A percentile compares a stretch with the other conserved stretches of the same genome.
Evolutionary conservation across 805 yeast genomes (phyloP).

Genomic region (Spathaspora arborariae): DNA sequence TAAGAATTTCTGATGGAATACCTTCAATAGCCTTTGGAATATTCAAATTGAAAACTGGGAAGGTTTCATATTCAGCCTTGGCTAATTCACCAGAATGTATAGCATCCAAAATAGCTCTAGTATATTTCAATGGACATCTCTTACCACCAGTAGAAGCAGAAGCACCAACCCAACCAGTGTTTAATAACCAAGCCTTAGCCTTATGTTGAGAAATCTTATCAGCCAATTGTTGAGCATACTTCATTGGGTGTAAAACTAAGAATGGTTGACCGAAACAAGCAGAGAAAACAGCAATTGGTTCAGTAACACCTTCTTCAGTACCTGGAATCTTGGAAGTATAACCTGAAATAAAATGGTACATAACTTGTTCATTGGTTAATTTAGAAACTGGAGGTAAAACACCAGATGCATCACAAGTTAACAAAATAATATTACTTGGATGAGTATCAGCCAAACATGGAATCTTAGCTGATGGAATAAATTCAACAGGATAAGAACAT

Average conservation of each 20-base stretch:
- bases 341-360: constrained; percentile 98
- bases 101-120: constrained; percentile 92
- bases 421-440: constrained; percentile 86
- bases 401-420: constrained; percentile 98
- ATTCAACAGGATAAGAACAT: constrained; percentile 98
- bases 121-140: constrained; percentile 96
- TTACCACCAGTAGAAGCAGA: constrained; percentile 91
- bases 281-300: constrained; percentile 96
- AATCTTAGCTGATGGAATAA: constrained; percentile 91
- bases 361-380: constrained; percentile 90
- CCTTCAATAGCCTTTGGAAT: constrained; percentile 79
- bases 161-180: constrained; percentile 98
- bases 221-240: constrained; percentile 92
- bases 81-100: constrained; percentile 88
- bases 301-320: constrained; percentile 97
- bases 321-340: constrained; percentile 99
- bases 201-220: constrained; percentile 86
- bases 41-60: constrained; percentile 82
- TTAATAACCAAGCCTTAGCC: constrained; percentile 92
- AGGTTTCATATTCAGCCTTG: constrained; percentile 74
- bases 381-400: constrained; percentile 96
- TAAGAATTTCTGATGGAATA: constrained; percentile 81
- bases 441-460: constrained; percentile 90
- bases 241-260: constrained; percentile 97
- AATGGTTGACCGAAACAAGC: constrained; percentile 99